Base-by-base conservation (phyloP, 495 filamentous ascomycete species). In the Aspergillus homomorphus region DNA sequence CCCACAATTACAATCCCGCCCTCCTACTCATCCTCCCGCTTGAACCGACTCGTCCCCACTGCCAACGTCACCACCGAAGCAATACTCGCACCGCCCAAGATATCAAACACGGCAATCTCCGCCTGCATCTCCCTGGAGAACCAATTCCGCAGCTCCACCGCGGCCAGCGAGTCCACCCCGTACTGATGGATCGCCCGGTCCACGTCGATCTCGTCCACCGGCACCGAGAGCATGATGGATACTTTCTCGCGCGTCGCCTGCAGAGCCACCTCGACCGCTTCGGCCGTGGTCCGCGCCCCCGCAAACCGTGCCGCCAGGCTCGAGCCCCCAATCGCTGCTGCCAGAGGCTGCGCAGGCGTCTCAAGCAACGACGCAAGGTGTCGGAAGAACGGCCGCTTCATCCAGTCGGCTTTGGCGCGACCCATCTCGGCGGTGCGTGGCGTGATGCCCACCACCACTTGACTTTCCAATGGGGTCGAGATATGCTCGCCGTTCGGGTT, bases 81-180 rank as follows among this genome's bases (percentile, higher is more conserved):
- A 26, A 59, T 42, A 15, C 33, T 59, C 21, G 57, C 43, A 12
- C 51, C 21, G 1, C 59, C 59, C 49, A 61, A 4, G 23, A 61
- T 61, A 53, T 77, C 72, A 18, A 75, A 63, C 21, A 73, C 58
- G 26, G 60, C 66, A 7, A 78, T 55, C 6, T 77, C 70, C n/a
- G 67, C 59, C 12, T 61, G 63, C 5, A 77, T 23, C 22, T 54
- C 59, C 21, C 65, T 58, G 5, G 65, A 42, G 28, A 66, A 73
- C 75, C 76, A 81, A 26, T 60, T 70, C 18, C 75, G 65, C 45
- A 81, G 46, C 58, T 80, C 77, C 42, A 80, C 70, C 2, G 70
- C 69, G 10, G 78, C 68, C n/a, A 80, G 60, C 3, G 71, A 76
- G 42, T 81, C 77, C 12, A 80, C 58, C 1, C 78, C 78, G 16